Conservation (phyloP, 805 yeast genomes). For the Candida endomychidarum region DNA sequence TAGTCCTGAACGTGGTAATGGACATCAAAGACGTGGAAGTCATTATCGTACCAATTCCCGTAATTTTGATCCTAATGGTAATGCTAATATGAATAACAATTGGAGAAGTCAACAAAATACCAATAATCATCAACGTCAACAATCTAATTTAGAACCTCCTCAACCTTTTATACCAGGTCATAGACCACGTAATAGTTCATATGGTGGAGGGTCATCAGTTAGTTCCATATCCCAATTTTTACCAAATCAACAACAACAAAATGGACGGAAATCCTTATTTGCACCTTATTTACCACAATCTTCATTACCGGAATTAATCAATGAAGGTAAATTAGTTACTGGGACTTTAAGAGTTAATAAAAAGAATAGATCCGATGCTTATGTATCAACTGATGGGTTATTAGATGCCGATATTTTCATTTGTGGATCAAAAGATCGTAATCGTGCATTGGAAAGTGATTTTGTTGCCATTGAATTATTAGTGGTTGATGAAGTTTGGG, state of each 20-base stretch:
- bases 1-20: conserved; percentile 33
- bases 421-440: conserved; percentile 97
- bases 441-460: conserved; percentile 96
- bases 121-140: conserved; percentile 22
- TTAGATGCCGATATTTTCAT: conserved; percentile 96
- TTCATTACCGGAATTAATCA: conserved; percentile 81
- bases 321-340: conserved; percentile 87
- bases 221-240: conserved; percentile 45
- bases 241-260: conserved; percentile 26
- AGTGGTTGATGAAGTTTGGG: conserved; percentile 98
- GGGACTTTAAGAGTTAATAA: conserved; percentile 93
- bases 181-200: conserved; percentile 66
- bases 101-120: conserved; percentile 61
- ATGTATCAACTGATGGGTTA: conserved; percentile 95
- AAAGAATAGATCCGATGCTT: conserved; percentile 95
- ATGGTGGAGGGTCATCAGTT: conserved; percentile 54
- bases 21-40: conserved; percentile 39
- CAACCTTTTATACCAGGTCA: conserved; percentile 72
- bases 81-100: conserved; percentile 48
- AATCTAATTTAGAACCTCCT: conserved; percentile 38
- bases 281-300: conserved; percentile 96
- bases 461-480: conserved; percentile 92
- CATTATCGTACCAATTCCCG: conserved; percentile 42
- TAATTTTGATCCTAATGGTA: conserved; percentile 35
- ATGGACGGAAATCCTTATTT: conserved; percentile 74